Percentiles rank a stretch among this genome's conserved stretches.
phyloP scores from a whole-genome alignment of 192 early-diverging fungal species.

The Coemansia sp. region DNA sequence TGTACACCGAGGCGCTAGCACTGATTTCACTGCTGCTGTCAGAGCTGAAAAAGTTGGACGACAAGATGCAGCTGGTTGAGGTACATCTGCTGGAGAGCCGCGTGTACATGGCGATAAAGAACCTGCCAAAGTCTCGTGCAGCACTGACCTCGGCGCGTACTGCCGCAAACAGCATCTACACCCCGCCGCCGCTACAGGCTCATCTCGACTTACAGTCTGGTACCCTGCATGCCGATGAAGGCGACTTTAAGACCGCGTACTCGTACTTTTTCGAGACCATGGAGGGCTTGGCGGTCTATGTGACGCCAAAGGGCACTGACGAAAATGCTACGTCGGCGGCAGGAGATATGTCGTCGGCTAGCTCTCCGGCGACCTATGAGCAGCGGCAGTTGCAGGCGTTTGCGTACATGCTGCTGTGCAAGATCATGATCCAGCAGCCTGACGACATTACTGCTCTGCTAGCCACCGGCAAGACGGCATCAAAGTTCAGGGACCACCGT shows the following conservation, averaged over 20 bases:
- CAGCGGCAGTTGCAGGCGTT: slow-evolving; percentile 84
- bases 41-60: slow-evolving; percentile 98
- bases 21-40: slow-evolving; percentile 85
- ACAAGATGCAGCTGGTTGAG: slow-evolving; percentile 97
- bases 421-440: slow-evolving; percentile 98
- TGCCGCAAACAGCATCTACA: slow-evolving; percentile 96
- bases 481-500: slow-evolving; percentile 77
- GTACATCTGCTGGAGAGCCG: slow-evolving; percentile 95
- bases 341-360: background rate
- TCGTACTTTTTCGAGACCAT: slow-evolving; percentile 99
- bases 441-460: slow-evolving; percentile 93
- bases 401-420: slow-evolving; percentile 99
- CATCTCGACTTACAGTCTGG: slow-evolving; percentile 97
- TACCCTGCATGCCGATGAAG: slow-evolving; percentile 96
- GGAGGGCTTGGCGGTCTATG: slow-evolving; percentile 79
- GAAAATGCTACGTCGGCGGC: slow-evolving; percentile 4
- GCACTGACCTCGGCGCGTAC: slow-evolving; percentile 95
- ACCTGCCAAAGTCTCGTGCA: slow-evolving; percentile 94
- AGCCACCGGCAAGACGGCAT: slow-evolving; percentile 86
- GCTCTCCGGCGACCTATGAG: slow-evolving; percentile 25
- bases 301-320: slow-evolving; percentile 32
- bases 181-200: slow-evolving; percentile 96
- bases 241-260: slow-evolving; percentile 98
- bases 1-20: slow-evolving; percentile 89
- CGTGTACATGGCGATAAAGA: slow-evolving; percentile 89